A percentile compares a stretch with the other conserved stretches of the same genome.
Evolutionary conservation across 352 stramenopile genomes (phyloP).

Genomic region (Thraustochytrium striatum): DNA sequence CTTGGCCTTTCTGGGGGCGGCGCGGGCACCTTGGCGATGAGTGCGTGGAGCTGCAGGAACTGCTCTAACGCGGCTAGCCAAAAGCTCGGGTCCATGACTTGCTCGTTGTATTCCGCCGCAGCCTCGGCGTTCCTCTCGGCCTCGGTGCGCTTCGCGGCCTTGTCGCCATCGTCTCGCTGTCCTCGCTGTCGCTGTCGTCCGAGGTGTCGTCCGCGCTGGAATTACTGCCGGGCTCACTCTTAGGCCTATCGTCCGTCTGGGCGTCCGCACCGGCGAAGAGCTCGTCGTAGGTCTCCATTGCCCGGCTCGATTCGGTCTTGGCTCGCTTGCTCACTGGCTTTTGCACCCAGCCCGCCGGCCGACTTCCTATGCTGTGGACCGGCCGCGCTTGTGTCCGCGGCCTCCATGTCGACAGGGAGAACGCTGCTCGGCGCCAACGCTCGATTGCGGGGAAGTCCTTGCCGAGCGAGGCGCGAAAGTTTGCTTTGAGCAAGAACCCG

Average conservation of each 20-base stretch:
- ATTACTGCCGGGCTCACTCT: too few relatives aligned
- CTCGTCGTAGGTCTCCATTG: not conserved
- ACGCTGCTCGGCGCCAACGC: not conserved
- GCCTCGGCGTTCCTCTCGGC: not conserved
- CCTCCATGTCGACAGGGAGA: not conserved
- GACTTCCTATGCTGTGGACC: not conserved
- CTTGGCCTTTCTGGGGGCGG: not conserved
- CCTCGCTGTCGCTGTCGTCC: conserved; percentile 9
- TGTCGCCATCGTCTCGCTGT: not conserved
- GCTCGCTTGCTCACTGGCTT: not conserved
- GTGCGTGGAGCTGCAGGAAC: not conserved
- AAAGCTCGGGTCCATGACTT: conserved; percentile 16
- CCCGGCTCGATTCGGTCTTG: not conserved
- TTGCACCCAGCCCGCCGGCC: not conserved
- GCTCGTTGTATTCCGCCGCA: not conserved
- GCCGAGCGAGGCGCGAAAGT: not conserved
- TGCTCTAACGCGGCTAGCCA: not conserved
- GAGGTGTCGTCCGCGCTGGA: too few relatives aligned
- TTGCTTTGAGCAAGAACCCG: too few relatives aligned
- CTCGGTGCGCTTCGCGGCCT: not conserved
- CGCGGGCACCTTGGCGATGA: not conserved
- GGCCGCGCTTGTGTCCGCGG: not conserved
- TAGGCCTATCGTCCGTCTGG: not conserved
- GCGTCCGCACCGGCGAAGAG: not conserved
- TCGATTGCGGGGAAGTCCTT: not conserved